phyloP scores from a whole-genome alignment of 2,329 filamentous ascomycete genomes.

The Hawksworthiomyces lignivorus region DNA sequence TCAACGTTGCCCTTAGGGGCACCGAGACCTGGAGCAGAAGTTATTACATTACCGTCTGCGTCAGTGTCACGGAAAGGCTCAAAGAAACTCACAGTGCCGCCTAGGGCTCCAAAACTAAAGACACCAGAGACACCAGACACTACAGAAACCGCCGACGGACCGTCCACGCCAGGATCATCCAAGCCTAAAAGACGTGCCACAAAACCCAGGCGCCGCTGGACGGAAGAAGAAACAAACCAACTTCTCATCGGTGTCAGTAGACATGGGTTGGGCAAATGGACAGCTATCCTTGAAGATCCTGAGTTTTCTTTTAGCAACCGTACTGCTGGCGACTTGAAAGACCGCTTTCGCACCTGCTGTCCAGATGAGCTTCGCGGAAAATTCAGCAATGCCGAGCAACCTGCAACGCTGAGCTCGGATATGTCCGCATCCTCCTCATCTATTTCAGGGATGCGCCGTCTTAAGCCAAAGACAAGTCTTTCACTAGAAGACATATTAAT shows the following conservation, averaged over 20 bases:
- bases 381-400: slow-evolving; percentile 18
- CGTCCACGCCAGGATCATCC: slow-evolving; percentile 11
- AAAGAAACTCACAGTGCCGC: slow-evolving; percentile 18
- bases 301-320: slow-evolving; percentile 54
- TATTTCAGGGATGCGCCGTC: slow-evolving; percentile 5
- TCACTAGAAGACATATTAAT: slow-evolving; percentile 51
- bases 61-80: too few relatives aligned
- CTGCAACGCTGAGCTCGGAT: not conserved
- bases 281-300: slow-evolving; percentile 53
- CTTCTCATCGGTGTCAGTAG: slow-evolving; percentile 53
- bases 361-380: slow-evolving; percentile 49
- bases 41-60: too few relatives aligned
- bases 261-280: slow-evolving; percentile 60
- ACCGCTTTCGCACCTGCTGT: slow-evolving; percentile 59
- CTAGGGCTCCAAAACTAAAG: too few relatives aligned
- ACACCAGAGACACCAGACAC: slow-evolving; percentile 1
- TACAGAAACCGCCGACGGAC: not conserved
- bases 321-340: slow-evolving; percentile 56
- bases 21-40: too few relatives aligned
- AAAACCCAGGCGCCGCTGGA: slow-evolving; percentile 56
- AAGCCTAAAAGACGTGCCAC: slow-evolving; percentile 47
- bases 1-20: too few relatives aligned
- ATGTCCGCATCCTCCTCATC: slow-evolving; percentile 7
- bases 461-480: slow-evolving; percentile 39
- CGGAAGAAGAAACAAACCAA: slow-evolving; percentile 56